phyloP scores from a whole-genome alignment of 495 filamentous ascomycete genomes.

The Astrothelium macrocarpum region DNA sequence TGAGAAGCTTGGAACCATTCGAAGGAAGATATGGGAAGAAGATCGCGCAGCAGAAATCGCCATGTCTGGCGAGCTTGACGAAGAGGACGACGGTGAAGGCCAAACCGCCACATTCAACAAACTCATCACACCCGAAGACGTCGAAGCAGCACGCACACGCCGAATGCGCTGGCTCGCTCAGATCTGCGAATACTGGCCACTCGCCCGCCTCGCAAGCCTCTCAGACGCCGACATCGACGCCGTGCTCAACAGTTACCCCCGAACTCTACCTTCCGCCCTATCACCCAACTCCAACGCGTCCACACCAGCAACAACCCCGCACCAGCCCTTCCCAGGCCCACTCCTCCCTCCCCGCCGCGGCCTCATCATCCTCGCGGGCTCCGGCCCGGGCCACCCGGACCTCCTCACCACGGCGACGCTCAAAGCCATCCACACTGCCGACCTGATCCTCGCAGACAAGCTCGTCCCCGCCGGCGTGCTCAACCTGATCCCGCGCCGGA shows the following conservation, averaged over 20 bases:
- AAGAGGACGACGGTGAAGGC: constrained; percentile 76
- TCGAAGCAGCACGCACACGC: constrained; percentile 64
- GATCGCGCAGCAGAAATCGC: constrained; percentile 47
- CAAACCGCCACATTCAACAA: constrained; percentile 82
- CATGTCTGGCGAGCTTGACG: constrained; percentile 35
- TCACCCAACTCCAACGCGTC: constrained; percentile 17
- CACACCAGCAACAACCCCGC: constrained; percentile 12
- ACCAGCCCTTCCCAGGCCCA: constrained; percentile 5
- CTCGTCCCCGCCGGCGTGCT: constrained; percentile 83
- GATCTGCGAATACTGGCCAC: constrained; percentile 98
- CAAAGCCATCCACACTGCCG: constrained; percentile 72
- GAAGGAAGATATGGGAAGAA: constrained; percentile 70
- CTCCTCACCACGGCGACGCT: constrained; percentile 82
- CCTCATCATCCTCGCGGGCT: constrained; percentile 78
- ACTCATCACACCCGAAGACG: constrained; percentile 61
- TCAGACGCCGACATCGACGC: constrained; percentile 66
- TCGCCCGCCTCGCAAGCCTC: constrained; percentile 68
- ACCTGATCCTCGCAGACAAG: constrained; percentile 90
- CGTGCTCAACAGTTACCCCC: constrained; percentile 58
- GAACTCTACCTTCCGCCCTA: constrained; percentile 7
- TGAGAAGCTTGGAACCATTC: constrained; percentile 63
- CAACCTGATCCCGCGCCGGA: constrained; percentile 80
- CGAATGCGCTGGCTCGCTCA: constrained; percentile 89
- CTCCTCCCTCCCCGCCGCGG: constrained; percentile 33
- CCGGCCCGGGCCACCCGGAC: constrained; percentile 88